These are phyloP conservation scores for Stemphylium vesicarium DNA, from an alignment of 2,329 filamentous ascomycete genomes.

Conservation along the genomic window DNA sequence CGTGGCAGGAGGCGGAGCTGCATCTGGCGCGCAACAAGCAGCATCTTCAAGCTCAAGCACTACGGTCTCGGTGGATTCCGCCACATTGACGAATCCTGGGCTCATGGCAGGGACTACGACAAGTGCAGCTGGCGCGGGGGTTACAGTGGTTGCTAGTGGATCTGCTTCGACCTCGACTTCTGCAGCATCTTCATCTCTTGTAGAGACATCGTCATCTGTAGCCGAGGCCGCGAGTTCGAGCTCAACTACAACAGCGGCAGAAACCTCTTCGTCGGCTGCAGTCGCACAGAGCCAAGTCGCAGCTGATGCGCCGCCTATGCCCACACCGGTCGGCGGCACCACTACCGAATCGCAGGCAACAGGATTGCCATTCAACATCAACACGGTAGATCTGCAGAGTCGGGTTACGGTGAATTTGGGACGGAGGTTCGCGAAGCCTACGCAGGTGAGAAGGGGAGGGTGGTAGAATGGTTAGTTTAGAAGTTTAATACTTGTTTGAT, in stretches of 20 bases:
- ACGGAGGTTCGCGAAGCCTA: conserved; percentile 29
- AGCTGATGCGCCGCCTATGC: conserved; percentile 14
- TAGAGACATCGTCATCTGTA: background rate
- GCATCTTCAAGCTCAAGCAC: conserved; percentile 11
- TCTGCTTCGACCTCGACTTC: conserved; percentile 9
- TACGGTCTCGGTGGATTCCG: background rate
- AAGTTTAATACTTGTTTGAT: background rate
- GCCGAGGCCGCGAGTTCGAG: conserved; percentile 1
- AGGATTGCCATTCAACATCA: conserved; percentile 43
- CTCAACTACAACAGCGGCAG: conserved; percentile 2
- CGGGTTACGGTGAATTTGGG: conserved; percentile 46
- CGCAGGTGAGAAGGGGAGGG: conserved; percentile 17
- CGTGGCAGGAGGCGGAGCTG: conserved; percentile 25
- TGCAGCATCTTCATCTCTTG: background rate
- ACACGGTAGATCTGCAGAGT: conserved; percentile 41
- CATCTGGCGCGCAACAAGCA: conserved; percentile 17
- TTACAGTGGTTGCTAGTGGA: conserved; percentile 26
- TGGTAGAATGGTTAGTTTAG: conserved; percentile 11
- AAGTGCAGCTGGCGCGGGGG: conserved; percentile 23
- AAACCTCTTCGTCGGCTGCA: conserved; percentile 7
- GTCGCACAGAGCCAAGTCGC: conserved; percentile 35
- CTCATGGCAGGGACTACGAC: conserved; percentile 16
- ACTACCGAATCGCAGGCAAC: conserved; percentile 18
- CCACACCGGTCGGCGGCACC: conserved; percentile 16
- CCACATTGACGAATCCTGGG: background rate